These are phyloP conservation scores for Diutina siamensis DNA, from an alignment of 1,139 yeast genomes.

Conservation along the genomic window DNA sequence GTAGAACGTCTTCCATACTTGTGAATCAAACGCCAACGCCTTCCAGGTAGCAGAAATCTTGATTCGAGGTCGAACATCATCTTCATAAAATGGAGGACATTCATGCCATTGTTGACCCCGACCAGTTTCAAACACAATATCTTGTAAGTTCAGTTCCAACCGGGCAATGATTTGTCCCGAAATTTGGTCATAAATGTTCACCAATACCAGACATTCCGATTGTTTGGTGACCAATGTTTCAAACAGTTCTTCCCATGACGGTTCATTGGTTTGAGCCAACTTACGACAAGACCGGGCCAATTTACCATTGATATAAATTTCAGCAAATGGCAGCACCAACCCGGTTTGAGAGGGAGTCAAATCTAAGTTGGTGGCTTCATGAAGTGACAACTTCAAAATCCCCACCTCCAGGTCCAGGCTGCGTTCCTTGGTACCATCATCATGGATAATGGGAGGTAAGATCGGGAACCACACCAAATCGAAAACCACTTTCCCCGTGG, in stretches of 20 bases:
- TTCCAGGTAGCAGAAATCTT: constrained; percentile 56
- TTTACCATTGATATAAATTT: constrained; percentile 45
- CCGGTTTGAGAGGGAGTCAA: constrained; percentile 55
- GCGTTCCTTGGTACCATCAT: constrained; percentile 40
- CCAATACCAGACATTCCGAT: constrained; percentile 39
- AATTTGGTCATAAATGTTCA: constrained; percentile 46
- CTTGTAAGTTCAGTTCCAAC: constrained; percentile 42
- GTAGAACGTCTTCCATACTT: constrained; percentile 29
- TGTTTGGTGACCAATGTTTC: constrained; percentile 55
- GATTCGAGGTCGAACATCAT: constrained; percentile 34
- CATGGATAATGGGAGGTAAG: constrained; percentile 31
- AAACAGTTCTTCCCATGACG: constrained; percentile 53
- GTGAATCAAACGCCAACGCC: constrained; percentile 45
- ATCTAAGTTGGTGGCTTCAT: constrained; percentile 65
- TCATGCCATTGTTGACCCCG: constrained; percentile 42
- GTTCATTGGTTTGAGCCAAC: constrained; percentile 56
- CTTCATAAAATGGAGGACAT: constrained; percentile 24
- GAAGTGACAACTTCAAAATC: constrained; percentile 57
- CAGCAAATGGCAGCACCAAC: constrained; percentile 59
- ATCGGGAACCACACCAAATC: constrained; percentile 59
- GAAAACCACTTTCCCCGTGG: constrained; percentile 48
- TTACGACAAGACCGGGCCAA: constrained; percentile 45
- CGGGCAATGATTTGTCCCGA: constrained; percentile 40
- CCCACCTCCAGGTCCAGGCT: constrained; percentile 53
- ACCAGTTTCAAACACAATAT: constrained; percentile 39